These are phyloP conservation scores for Aureobasidium sp. DNA, from an alignment of 2,329 filamentous ascomycete species.

Conservation along the genomic window DNA sequence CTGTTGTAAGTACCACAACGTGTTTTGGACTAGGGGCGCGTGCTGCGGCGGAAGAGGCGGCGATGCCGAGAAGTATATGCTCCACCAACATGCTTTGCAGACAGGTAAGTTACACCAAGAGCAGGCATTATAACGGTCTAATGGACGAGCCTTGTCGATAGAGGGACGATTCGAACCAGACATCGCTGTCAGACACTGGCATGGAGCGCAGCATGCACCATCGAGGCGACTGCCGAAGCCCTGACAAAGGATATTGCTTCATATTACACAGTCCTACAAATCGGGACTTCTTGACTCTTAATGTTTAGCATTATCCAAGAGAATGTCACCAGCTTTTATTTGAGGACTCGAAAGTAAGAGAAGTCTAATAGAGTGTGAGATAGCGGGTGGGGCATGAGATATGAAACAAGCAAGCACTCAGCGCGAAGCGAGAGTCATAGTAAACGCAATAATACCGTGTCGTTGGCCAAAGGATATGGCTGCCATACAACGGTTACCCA, in stretches of 20 bases:
- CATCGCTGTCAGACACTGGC: not conserved
- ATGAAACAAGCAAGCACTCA: slow-evolving; percentile 7
- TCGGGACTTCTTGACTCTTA: not conserved
- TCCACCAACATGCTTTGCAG: slow-evolving; percentile 8
- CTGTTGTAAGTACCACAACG: slow-evolving; percentile 9
- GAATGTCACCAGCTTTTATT: not conserved
- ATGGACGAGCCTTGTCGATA: not conserved
- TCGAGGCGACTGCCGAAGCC: not conserved
- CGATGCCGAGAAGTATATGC: slow-evolving; percentile 7
- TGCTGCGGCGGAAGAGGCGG: slow-evolving; percentile 8
- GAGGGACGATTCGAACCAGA: not conserved
- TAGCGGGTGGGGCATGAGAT: slow-evolving; percentile 5
- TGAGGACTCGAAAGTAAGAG: not conserved
- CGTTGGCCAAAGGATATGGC: not conserved
- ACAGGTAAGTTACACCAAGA: slow-evolving; percentile 7
- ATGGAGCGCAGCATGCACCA: not conserved
- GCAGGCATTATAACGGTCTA: slow-evolving; percentile 3
- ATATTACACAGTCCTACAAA: not conserved
- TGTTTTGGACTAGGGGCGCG: slow-evolving; percentile 6
- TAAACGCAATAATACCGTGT: not conserved
- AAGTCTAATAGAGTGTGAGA: slow-evolving; percentile 10
- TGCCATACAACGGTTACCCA: not conserved
- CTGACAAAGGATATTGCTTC: not conserved
- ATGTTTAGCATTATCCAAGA: not conserved
- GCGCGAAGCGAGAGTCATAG: slow-evolving; percentile 5